Conservation (phyloP, 106 monocot genomes). For the Acorus gramineus region DNA sequence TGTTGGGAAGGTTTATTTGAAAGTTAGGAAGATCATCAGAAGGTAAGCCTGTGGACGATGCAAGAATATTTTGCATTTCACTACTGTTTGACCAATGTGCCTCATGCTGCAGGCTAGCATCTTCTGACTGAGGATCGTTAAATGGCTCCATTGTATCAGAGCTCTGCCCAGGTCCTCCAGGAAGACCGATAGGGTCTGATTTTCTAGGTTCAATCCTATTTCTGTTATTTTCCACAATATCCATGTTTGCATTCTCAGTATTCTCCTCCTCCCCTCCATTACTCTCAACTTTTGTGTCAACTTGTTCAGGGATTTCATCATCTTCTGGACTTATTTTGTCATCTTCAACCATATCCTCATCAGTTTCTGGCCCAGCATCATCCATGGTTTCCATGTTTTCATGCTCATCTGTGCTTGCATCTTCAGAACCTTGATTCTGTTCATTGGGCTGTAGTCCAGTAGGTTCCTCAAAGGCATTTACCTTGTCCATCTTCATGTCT, state of each 20-base stretch:
- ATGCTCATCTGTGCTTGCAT: slow-evolving; percentile 28
- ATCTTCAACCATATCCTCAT: slow-evolving; percentile 26
- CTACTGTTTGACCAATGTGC: slow-evolving; percentile 29
- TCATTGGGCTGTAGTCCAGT: slow-evolving; percentile 37
- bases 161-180: slow-evolving; percentile 6
- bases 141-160: slow-evolving; percentile 14
- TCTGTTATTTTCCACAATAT: slow-evolving; percentile 16
- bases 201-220: slow-evolving; percentile 17
- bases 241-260: slow-evolving; percentile 15
- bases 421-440: slow-evolving; percentile 25
- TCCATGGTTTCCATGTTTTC: slow-evolving; percentile 24
- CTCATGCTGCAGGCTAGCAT: slow-evolving; percentile 17
- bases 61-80: slow-evolving; percentile 25
- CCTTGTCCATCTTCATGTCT: slow-evolving; percentile 34
- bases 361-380: slow-evolving; percentile 10
- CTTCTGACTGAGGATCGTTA: slow-evolving; percentile 4
- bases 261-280: slow-evolving; percentile 15
- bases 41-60: slow-evolving; percentile 27
- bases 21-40: slow-evolving; percentile 22
- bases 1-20: slow-evolving; percentile 37
- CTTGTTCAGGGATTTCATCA: slow-evolving; percentile 11
- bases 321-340: slow-evolving; percentile 15
- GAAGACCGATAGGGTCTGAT: no score
- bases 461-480: slow-evolving; percentile 45
- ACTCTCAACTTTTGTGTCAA: slow-evolving; percentile 8